Conservation (phyloP, 2,329 filamentous ascomycete genomes). For the Pseudogymnoascus sp. region DNA sequence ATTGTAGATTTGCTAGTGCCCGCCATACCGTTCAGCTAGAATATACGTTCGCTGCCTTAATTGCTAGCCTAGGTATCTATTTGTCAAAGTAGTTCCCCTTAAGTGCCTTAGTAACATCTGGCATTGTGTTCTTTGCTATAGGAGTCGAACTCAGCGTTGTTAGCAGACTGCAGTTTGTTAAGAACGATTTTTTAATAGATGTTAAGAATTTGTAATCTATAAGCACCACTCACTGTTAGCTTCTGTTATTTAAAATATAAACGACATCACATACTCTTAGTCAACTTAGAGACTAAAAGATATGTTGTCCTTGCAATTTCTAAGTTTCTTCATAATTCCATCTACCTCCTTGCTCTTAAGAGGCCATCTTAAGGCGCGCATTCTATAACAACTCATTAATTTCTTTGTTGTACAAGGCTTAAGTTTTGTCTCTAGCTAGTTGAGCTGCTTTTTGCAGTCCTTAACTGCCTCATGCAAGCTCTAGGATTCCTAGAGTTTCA, state of each 20-base stretch:
- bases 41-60: constrained; percentile 21
- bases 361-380: constrained; percentile 33
- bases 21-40: constrained; percentile 33
- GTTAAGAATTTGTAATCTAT: constrained; percentile 3
- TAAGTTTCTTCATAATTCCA: constrained; percentile 23
- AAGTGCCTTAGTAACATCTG: constrained; percentile 27
- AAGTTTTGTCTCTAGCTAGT: constrained; percentile 21
- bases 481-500: constrained; percentile 23
- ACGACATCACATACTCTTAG: constrained; percentile 25
- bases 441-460: constrained; percentile 18
- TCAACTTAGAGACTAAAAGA: constrained; percentile 28
- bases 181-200: constrained; percentile 8
- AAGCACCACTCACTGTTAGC: not conserved
- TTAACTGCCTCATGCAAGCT: constrained; percentile 19
- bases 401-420: constrained; percentile 20
- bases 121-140: constrained; percentile 27
- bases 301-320: constrained; percentile 24
- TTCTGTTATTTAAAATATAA: not conserved
- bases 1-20: constrained; percentile 30
- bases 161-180: constrained; percentile 8
- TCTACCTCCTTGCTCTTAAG: constrained; percentile 30
- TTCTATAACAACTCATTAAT: constrained; percentile 26
- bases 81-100: constrained; percentile 25
- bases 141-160: constrained; percentile 28
- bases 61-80: constrained; percentile 26